Conservation (phyloP, 805 yeast genomes). For the Kluyveromyces siamensis region DNA sequence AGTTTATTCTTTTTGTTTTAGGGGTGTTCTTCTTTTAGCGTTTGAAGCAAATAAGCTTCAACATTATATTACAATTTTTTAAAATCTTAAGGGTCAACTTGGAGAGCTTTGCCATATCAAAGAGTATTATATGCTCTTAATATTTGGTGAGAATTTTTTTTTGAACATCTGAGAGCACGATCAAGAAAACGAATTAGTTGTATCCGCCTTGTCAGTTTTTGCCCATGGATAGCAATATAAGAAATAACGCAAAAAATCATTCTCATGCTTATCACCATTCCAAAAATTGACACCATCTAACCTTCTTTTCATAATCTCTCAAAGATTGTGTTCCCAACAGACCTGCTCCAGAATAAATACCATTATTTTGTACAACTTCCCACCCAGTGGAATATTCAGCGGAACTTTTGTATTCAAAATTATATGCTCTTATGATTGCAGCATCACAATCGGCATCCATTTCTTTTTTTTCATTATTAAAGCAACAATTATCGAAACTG, state of each 20-base stretch:
- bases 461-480: neutral
- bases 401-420: constrained; percentile 7
- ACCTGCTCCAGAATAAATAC: neutral
- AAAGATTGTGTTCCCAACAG: neutral
- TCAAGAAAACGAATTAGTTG: no score
- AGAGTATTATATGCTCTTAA: no score
- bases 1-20: no score
- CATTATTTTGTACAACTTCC: neutral
- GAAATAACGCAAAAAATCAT: neutral
- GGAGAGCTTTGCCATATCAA: no score
- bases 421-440: constrained; percentile 25
- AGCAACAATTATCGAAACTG: constrained; percentile 2
- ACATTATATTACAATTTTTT: no score
- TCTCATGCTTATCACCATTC: neutral
- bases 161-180: no score
- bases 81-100: no score
- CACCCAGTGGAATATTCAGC: constrained; percentile 2
- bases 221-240: no score
- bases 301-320: neutral
- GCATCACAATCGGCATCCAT: constrained; percentile 12
- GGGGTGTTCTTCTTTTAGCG: no score
- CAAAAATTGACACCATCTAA: constrained; percentile 1
- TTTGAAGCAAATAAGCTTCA: no score
- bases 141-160: no score
- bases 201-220: no score